Evolutionary conservation across 257 asterid species (phyloP).

Genomic region (Fraxinus pennsylvanica): DNA sequence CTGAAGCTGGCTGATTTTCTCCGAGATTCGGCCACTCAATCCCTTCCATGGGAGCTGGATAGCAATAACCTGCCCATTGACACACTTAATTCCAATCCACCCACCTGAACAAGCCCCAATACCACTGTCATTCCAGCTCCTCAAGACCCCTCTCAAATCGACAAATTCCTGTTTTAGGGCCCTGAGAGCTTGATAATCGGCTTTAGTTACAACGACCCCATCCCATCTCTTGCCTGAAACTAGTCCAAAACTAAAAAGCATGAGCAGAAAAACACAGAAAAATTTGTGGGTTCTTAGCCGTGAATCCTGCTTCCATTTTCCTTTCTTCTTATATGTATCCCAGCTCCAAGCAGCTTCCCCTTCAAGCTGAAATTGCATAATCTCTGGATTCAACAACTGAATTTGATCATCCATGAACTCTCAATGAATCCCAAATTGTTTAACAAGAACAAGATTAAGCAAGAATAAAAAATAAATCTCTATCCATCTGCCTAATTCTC

Average conservation of each 20-base stretch:
- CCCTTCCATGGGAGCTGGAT: constrained; percentile 62
- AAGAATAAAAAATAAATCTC: neutral
- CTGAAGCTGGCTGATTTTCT: constrained; percentile 63
- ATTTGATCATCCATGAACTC: constrained; percentile 28
- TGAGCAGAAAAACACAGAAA: constrained; percentile 30
- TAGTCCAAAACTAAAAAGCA: constrained; percentile 20
- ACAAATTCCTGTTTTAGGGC: constrained; percentile 48
- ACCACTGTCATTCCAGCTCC: constrained; percentile 70
- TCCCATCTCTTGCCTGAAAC: constrained; percentile 41
- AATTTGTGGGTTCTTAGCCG: constrained; percentile 3
- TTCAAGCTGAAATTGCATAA: constrained; percentile 10
- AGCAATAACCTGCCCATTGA: constrained; percentile 52
- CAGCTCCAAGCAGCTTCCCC: constrained; percentile 21
- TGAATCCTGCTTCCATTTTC: constrained; percentile 26
- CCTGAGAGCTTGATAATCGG: constrained; percentile 46
- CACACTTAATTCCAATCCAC: constrained; percentile 90
- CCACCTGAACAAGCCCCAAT: constrained; percentile 63
- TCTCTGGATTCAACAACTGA: neutral
- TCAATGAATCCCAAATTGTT: neutral
- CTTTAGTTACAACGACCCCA: constrained; percentile 42
- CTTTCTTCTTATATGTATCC: constrained; percentile 13
- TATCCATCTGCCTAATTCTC: neutral
- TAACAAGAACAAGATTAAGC: neutral
- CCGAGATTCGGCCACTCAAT: constrained; percentile 73
- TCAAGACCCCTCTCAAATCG: constrained; percentile 53